A percentile compares a stretch with the other conserved stretches of the same genome.
These are phyloP conservation scores for Xylariaceae sp. DNA, from an alignment of 2,329 filamentous ascomycete species.

Conservation along the genomic window DNA sequence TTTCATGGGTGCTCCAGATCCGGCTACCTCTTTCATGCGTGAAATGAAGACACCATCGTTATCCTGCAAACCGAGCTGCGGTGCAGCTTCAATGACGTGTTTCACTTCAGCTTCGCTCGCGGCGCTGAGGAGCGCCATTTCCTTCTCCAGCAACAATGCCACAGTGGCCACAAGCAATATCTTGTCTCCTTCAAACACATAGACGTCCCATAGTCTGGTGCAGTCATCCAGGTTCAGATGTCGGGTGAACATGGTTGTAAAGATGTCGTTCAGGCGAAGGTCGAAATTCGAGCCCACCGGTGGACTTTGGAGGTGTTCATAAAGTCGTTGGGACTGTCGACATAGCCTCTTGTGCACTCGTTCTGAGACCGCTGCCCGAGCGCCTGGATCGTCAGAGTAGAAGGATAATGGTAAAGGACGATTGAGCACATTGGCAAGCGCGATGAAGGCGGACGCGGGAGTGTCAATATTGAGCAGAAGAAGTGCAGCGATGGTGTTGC, in stretches of 20 bases:
- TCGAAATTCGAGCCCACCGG: slow-evolving; percentile 47
- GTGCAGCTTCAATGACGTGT: slow-evolving; percentile 35
- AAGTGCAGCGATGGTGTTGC: slow-evolving; percentile 67
- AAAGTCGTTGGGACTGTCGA: slow-evolving; percentile 62
- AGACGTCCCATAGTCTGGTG: slow-evolving; percentile 75
- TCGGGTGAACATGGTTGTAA: slow-evolving; percentile 62
- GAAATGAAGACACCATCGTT: slow-evolving; percentile 30
- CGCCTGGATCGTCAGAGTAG: slow-evolving; percentile 66
- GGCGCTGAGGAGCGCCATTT: slow-evolving; percentile 50
- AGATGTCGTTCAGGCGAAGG: slow-evolving; percentile 57
- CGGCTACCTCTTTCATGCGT: not conserved
- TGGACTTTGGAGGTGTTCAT: slow-evolving; percentile 59
- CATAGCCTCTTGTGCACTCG: slow-evolving; percentile 65
- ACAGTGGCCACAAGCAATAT: slow-evolving; percentile 69
- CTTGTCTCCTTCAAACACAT: slow-evolving; percentile 76
- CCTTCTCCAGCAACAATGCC: slow-evolving; percentile 57
- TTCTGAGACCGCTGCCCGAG: slow-evolving; percentile 66
- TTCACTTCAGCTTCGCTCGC: slow-evolving; percentile 44
- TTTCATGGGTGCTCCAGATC: no score
- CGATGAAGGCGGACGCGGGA: slow-evolving; percentile 13
- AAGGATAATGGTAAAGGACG: slow-evolving; percentile 56
- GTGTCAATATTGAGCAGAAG: slow-evolving; percentile 18
- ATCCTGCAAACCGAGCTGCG: slow-evolving; percentile 18
- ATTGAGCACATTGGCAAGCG: slow-evolving; percentile 59
- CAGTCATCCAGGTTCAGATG: slow-evolving; percentile 67